Base-by-base conservation (phyloP, 139 green algal genomes). In the Chlamydomonas sp. region DNA sequence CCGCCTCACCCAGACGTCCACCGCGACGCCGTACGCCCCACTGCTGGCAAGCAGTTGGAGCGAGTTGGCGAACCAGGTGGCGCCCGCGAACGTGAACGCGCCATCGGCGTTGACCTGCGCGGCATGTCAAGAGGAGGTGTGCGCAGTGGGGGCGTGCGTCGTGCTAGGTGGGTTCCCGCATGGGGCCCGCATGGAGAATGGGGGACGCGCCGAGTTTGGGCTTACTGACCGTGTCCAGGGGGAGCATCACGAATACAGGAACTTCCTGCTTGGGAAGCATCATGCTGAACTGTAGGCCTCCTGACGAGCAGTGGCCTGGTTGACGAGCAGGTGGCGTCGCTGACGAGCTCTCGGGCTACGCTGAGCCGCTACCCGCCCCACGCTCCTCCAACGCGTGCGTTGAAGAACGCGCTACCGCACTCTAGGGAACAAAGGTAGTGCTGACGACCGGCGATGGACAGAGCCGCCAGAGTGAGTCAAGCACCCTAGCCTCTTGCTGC, bases 1-100 rank as follows among this genome's bases (percentile, higher is more conserved):
- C n/a, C n/a, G n/a, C n/a, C 77, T 75, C 59, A 93, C 89, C 90
- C 90, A 96, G 0, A 96, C 84, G 71, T 96, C 90, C 8, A 96
- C 82, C 10, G 90, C 90, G 30, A 96, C 85, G 3, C 90, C 90
- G n/a, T 83, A 74, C 30, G 91, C 91, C 24, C 92, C 92, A 13
- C 79, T 85, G 22, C 49, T 60, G 2, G 78, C 80, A 3, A 97
- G 79, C 4, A 82, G 49, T 22, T 84, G 74, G 49, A 97, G 73
- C 3, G 89, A 89, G 6, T 79, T 59, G 0, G 38, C 5, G 48
- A 95, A 95, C 87, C 91, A 93, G 0, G 73, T 66, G 0, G 83
- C 77, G 3, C 66, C 76, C 0, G 84, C 81, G 67, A 96, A 93
- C 0, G 78, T 79, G 33, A 96, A 91, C 10, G 84, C 71, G 5